Conservation (phyloP, 179 eudicot species). For the Actinidia polygama region DNA sequence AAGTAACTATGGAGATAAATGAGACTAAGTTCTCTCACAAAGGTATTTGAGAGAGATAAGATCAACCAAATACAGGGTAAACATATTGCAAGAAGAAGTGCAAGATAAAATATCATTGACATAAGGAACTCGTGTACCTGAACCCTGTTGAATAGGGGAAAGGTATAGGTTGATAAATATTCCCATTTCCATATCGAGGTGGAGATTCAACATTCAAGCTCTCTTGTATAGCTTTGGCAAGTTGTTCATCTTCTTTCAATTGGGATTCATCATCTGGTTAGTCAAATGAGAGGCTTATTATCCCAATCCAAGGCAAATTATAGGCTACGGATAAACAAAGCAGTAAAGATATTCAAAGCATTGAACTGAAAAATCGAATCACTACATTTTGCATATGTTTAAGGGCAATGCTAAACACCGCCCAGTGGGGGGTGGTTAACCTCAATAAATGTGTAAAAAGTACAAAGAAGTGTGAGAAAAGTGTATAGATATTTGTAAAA, state of each 20-base stretch:
- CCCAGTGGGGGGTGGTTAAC: too few relatives aligned
- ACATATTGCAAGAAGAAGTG: conserved; percentile 5
- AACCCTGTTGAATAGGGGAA: conserved; percentile 63
- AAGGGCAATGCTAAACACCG: too few relatives aligned
- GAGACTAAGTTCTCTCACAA: neutral
- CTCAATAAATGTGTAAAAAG: too few relatives aligned
- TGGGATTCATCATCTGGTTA: conserved; percentile 59
- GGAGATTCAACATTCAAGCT: conserved; percentile 70
- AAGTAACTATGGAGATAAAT: neutral
- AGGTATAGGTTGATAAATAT: conserved; percentile 63
- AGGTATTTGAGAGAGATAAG: conserved; percentile 5
- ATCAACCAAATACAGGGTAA: neutral
- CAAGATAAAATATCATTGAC: neutral
- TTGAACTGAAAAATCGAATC: neutral
- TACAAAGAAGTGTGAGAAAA: too few relatives aligned
- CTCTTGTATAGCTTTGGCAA: conserved; percentile 86
- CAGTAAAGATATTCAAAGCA: neutral
- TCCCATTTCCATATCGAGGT: conserved; percentile 46
- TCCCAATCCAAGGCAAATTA: neutral
- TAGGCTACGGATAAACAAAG: neutral
- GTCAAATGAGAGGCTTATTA: conserved; percentile 8
- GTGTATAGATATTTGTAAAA: too few relatives aligned
- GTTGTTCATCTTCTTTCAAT: conserved; percentile 80
- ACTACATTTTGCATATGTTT: neutral
- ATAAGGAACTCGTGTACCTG: conserved; percentile 50